These are phyloP conservation scores for Monosporozyma aerobia DNA, from an alignment of 805 yeast genomes.

Conservation along the genomic window DNA sequence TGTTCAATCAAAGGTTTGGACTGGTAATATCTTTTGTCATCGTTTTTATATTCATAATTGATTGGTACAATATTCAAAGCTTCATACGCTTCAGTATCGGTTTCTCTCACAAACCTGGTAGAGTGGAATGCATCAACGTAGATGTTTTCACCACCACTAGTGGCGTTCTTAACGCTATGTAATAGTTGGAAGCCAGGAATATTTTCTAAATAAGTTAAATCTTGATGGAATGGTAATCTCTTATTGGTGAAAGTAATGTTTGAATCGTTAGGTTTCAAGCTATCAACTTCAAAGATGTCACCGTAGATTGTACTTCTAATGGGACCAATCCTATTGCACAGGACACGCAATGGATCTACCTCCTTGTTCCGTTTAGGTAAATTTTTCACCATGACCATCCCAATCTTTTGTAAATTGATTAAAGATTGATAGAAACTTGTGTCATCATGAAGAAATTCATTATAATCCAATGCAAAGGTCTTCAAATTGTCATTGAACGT, in stretches of 20 bases:
- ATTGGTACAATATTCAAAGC: constrained; percentile 57
- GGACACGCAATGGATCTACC: constrained; percentile 31
- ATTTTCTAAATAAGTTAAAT: constrained; percentile 64
- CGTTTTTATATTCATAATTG: constrained; percentile 59
- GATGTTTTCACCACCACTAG: constrained; percentile 45
- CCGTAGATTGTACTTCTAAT: constrained; percentile 67
- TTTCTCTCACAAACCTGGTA: constrained; percentile 43
- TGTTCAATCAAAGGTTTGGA: constrained; percentile 57
- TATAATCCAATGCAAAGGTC: constrained; percentile 28
- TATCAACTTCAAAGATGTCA: constrained; percentile 55
- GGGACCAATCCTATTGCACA: constrained; percentile 54
- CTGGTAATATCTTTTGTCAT: constrained; percentile 51
- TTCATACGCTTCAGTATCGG: constrained; percentile 53
- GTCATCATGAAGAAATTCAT: constrained; percentile 34
- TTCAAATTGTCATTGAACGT: constrained; percentile 15
- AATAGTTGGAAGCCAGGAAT: constrained; percentile 73
- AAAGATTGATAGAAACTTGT: constrained; percentile 33
- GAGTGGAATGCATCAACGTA: constrained; percentile 67
- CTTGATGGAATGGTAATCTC: constrained; percentile 69
- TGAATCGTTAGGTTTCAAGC: constrained; percentile 40
- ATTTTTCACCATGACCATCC: constrained; percentile 45
- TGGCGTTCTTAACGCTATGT: constrained; percentile 44
- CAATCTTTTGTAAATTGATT: constrained; percentile 42
- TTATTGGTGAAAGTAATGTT: constrained; percentile 63
- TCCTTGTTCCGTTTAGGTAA: constrained; percentile 36